A percentile compares a stretch with the other conserved stretches of the same genome.
Evolutionary conservation across 176 grass and related monocot species (phyloP).

Genomic region (Aechmea fasciata): DNA sequence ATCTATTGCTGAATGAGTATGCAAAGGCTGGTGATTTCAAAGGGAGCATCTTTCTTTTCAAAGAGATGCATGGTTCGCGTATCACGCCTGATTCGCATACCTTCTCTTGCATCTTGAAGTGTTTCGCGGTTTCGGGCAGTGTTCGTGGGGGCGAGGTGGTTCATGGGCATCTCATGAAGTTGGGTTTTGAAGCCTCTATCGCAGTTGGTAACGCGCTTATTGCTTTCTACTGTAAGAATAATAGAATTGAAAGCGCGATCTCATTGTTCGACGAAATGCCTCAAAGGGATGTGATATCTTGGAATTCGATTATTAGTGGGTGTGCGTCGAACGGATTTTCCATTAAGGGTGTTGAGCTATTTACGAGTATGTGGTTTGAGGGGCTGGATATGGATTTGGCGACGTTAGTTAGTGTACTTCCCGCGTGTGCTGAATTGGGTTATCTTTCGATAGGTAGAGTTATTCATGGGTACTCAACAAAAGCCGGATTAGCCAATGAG

Average conservation of each 20-base stretch:
- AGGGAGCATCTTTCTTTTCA: constrained; percentile 59
- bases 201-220: constrained; percentile 67
- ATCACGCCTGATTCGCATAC: constrained; percentile 46
- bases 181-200: constrained; percentile 48
- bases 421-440: constrained; percentile 40
- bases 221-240: constrained; percentile 53
- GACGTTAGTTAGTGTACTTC: constrained; percentile 54
- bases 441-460: constrained; percentile 38
- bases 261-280: constrained; percentile 63
- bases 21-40: constrained; percentile 39
- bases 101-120: constrained; percentile 66
- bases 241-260: constrained; percentile 37
- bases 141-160: constrained; percentile 31
- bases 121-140: constrained; percentile 34
- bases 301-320: constrained; percentile 67
- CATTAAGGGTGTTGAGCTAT: constrained; percentile 31
- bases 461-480: constrained; percentile 57
- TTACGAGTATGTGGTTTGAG: constrained; percentile 41
- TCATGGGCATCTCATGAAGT: constrained; percentile 57
- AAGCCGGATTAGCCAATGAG: constrained; percentile 42
- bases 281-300: constrained; percentile 59
- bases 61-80: constrained; percentile 42
- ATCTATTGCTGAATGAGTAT: constrained; percentile 57
- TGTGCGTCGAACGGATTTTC: constrained; percentile 47
- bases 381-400: constrained; percentile 50